phyloP scores from a whole-genome alignment of 2,329 filamentous ascomycete species.

The Cladosporium velox region DNA sequence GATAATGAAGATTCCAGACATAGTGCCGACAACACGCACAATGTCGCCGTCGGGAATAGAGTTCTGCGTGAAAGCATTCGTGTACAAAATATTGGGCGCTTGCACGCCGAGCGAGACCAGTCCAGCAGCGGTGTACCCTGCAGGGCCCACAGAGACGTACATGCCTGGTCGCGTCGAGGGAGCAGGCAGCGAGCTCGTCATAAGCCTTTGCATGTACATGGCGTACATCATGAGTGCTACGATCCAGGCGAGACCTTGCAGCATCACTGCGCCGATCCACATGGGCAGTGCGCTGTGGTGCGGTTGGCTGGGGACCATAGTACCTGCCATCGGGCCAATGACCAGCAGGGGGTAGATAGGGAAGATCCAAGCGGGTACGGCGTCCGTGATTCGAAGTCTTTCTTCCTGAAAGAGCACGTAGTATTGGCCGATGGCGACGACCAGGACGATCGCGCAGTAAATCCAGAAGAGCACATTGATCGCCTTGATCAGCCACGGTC shows the following conservation, averaged over 20 bases:
- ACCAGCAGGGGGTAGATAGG: constrained; percentile 41
- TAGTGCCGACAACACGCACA: constrained; percentile 31
- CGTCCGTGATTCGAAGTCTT: constrained; percentile 29
- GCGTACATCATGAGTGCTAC: constrained; percentile 49
- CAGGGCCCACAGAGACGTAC: constrained; percentile 55
- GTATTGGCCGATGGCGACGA: constrained; percentile 62
- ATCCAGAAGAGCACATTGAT: constrained; percentile 70
- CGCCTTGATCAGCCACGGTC: constrained; percentile 57
- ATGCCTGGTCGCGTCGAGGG: constrained; percentile 47
- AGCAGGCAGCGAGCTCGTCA: constrained; percentile 47
- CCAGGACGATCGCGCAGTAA: constrained; percentile 63
- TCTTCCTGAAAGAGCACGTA: constrained; percentile 27
- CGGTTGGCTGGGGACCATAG: constrained; percentile 37
- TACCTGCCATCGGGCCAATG: constrained; percentile 42
- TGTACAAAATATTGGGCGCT: constrained; percentile 13
- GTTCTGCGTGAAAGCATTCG: constrained; percentile 18
- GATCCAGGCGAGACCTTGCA: constrained; percentile 51
- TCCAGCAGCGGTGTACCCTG: constrained; percentile 32
- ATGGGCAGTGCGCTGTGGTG: constrained; percentile 41
- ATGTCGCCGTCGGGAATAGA: constrained; percentile 26
- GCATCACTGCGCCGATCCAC: constrained; percentile 46
- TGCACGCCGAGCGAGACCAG: constrained; percentile 29
- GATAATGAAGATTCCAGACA: constrained; percentile 50
- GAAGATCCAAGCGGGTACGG: constrained; percentile 38
- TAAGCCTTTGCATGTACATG: constrained; percentile 44